Evolutionary conservation across 1,284 basidiomycete species (phyloP), one percentile per base, ranked within the genome.

Genomic region (Naganishia sp.): DNA sequence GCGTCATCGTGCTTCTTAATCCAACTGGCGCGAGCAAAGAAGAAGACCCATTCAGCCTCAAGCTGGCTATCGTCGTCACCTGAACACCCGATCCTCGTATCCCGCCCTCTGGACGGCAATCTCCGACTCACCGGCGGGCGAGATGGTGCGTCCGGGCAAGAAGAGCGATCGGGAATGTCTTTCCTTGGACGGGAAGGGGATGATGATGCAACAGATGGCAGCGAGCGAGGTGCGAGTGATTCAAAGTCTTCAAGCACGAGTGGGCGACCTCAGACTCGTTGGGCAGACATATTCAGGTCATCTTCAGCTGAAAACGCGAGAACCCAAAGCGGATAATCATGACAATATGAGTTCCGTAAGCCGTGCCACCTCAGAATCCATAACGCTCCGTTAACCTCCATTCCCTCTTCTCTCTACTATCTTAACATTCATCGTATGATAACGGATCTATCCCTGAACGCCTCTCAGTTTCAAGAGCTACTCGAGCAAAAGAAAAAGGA

Each of bases 401-500:
- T n/a, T 31, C 13, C 11, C 25, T 46, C 23, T 13, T 31, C 25
- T 28, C 28, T 28, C 28, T 28, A 28, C 28, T 5, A 28, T 28
- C 2, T 28, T 28, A 28, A 28, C 28, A 28, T 28, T 28, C 28
- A 28, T 28, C 28, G 28, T 28, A 28, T 5, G 28, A 28, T 28
- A 28, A 28, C 28, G 28, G 28, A 28, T 28, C 3, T 28, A 5
- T 3, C 28, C 28, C 28, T 28, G 28, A 28, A 28, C 28, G 28
- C 28, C 28, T 28, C 28, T 28, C 28, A 65, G 64, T 65, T 65
- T 25, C 55, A 65, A 59, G 64, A 65, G 46, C 55, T 65, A 48
- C 55, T 65, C 23, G 55, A 65, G 55, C 64, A 65, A 50, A 55
- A 65, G 23, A 55, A 65, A 31, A 56, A 53, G 43, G 64, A 57